Conservation (phyloP, 345 rosid genomes). For the Adansonia digitata region DNA sequence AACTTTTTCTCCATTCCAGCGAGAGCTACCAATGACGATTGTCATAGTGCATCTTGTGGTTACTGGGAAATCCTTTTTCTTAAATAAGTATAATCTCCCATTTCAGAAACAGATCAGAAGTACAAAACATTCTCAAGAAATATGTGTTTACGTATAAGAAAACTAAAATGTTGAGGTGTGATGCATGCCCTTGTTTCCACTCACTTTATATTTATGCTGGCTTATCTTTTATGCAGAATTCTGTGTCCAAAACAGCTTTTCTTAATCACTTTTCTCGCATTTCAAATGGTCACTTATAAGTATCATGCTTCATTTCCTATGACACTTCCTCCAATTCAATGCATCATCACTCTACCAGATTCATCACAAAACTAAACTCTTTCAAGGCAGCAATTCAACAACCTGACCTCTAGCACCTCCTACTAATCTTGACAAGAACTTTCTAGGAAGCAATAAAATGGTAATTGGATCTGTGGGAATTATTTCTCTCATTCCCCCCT, state of each 20-base stretch:
- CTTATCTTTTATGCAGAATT: not conserved
- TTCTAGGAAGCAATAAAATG: conserved; percentile 7
- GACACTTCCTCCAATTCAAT: not conserved
- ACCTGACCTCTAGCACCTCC: not conserved
- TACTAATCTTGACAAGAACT: not conserved
- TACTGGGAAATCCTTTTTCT: too few species aligned
- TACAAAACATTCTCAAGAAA: not conserved
- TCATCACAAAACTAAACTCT: not conserved
- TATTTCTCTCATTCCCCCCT: conserved; percentile 14
- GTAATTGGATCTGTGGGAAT: conserved; percentile 13
- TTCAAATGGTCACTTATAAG: not conserved
- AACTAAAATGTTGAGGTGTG: not conserved
- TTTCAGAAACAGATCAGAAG: not conserved
- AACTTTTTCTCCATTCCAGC: not conserved
- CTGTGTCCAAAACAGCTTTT: not conserved
- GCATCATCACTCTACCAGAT: not conserved
- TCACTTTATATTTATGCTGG: not conserved
- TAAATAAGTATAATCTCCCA: not conserved
- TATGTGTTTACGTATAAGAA: not conserved
- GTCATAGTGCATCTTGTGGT: too few species aligned
- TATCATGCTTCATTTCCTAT: not conserved
- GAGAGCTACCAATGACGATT: not conserved
- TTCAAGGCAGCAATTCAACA: conserved; percentile 1
- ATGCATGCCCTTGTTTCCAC: not conserved
- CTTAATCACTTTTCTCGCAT: not conserved